phyloP scores from a whole-genome alignment of 2,329 filamentous ascomycete genomes.

The Colletotrichum costaricense region DNA sequence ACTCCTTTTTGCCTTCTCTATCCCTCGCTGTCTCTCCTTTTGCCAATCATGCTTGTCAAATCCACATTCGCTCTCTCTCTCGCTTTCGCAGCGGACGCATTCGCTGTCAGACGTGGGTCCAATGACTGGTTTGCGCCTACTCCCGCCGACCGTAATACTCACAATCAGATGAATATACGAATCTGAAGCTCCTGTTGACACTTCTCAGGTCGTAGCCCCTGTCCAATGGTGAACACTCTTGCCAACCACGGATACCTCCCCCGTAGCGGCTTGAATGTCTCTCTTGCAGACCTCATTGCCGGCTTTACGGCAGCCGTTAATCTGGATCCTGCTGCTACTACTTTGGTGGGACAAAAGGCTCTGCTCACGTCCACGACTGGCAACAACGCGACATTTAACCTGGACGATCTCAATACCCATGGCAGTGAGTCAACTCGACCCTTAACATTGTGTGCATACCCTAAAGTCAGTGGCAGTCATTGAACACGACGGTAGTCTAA shows the following conservation, averaged over 20 bases:
- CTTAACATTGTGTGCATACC: not conserved
- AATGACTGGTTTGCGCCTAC: slow-evolving; percentile 30
- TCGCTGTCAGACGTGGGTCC: slow-evolving; percentile 7
- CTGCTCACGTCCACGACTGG: slow-evolving; percentile 42
- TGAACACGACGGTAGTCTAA: slow-evolving; percentile 48
- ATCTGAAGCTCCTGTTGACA: not conserved
- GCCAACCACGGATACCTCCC: slow-evolving; percentile 41
- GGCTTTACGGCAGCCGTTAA: slow-evolving; percentile 37
- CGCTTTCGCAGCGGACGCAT: slow-evolving; percentile 22
- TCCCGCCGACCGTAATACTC: slow-evolving; percentile 20
- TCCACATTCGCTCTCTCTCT: not conserved
- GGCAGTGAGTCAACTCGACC: slow-evolving; percentile 24
- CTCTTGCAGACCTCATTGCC: slow-evolving; percentile 30
- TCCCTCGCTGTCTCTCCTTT: not conserved
- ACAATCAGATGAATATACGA: not conserved
- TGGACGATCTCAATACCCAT: slow-evolving; percentile 44
- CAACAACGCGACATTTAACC: slow-evolving; percentile 41
- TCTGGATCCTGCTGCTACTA: slow-evolving; percentile 34
- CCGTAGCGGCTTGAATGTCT: slow-evolving; percentile 34
- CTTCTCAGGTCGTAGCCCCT: slow-evolving; percentile 36
- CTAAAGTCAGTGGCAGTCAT: slow-evolving; percentile 40
- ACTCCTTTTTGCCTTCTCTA: not conserved
- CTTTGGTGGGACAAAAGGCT: slow-evolving; percentile 8
- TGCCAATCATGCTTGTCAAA: slow-evolving; percentile 19
- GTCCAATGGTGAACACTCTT: slow-evolving; percentile 41